These are phyloP conservation scores for Rubia tinctorum DNA, from an alignment of 305 asterid species.

Conservation along the genomic window DNA sequence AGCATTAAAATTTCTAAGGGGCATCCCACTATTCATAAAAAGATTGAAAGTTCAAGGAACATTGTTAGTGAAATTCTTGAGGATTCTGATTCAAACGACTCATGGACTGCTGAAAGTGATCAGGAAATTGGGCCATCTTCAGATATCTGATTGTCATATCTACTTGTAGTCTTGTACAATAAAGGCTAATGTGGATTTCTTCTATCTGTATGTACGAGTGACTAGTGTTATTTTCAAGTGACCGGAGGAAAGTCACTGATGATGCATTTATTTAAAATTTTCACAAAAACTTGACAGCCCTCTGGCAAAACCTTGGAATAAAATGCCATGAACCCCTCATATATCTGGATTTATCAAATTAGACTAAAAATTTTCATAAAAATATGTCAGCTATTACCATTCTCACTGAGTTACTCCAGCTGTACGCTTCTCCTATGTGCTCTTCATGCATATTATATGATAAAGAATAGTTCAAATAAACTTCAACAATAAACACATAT, in stretches of 20 bases:
- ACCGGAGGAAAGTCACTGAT: no score
- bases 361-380: not conserved
- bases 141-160: not conserved
- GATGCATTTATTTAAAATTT: not conserved
- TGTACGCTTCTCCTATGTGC: not conserved
- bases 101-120: conserved; percentile 11
- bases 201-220: not conserved
- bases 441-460: not conserved
- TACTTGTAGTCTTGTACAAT: not conserved
- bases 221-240: not conserved
- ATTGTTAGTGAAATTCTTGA: not conserved
- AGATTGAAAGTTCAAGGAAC: not conserved
- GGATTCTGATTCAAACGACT: not conserved
- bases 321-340: not conserved
- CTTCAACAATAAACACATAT: not conserved
- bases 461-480: not conserved
- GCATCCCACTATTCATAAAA: not conserved
- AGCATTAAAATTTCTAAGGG: not conserved
- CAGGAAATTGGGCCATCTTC: not conserved
- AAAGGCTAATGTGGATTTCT: not conserved
- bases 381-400: not conserved
- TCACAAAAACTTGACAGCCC: not conserved
- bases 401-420: not conserved
- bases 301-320: not conserved
- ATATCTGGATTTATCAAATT: not conserved